phyloP scores from a whole-genome alignment of 2,329 filamentous ascomycete species.

The Colletotrichum spinosum region DNA sequence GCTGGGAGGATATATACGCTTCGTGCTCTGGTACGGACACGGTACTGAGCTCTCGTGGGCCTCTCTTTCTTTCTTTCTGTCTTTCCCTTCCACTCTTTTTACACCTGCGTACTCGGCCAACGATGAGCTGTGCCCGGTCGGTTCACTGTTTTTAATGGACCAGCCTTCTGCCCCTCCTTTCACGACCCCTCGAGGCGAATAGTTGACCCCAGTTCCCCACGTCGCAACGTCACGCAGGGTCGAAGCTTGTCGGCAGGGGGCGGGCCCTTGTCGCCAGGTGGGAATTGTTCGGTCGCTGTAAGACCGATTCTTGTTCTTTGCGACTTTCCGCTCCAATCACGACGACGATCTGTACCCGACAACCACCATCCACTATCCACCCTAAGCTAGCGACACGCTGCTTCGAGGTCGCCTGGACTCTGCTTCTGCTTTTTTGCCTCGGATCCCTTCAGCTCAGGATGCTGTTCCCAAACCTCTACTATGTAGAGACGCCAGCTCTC shows the following conservation, averaged over 20 bases:
- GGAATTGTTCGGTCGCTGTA: constrained; percentile 39
- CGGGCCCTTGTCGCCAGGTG: constrained; percentile 32
- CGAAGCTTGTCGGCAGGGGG: constrained; percentile 38
- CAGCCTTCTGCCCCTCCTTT: constrained; percentile 21
- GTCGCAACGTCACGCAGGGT: constrained; percentile 39
- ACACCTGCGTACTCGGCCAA: constrained; percentile 3
- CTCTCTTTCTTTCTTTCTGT: neutral
- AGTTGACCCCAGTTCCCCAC: constrained; percentile 36
- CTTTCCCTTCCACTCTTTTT: neutral
- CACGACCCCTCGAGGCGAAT: constrained; percentile 28
- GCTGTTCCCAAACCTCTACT: neutral
- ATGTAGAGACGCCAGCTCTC: constrained; percentile 12
- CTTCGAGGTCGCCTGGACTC: neutral
- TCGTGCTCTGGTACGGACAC: no score
- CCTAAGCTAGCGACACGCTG: constrained; percentile 14
- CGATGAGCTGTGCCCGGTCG: constrained; percentile 10
- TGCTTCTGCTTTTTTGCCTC: constrained; percentile 6
- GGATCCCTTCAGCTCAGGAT: no score
- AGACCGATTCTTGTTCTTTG: constrained; percentile 37
- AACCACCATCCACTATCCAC: constrained; percentile 5
- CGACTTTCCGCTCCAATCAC: constrained; percentile 37
- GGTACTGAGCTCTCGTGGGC: constrained; percentile 2
- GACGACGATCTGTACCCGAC: constrained; percentile 32
- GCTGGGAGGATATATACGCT: constrained; percentile 29
- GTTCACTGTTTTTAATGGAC: constrained; percentile 22